phyloP scores from a whole-genome alignment of 345 rosid genomes.

The sweet orange (Citrus sinensis) region DVS_A1.0 CM039162.1:14796501-14797000 shows the following conservation, averaged over 20 bases:
- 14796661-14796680: background rate
- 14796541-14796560: too few species aligned
- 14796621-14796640: background rate
- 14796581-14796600: too few species aligned
- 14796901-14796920: slow-evolving; percentile 22
- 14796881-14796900: slow-evolving; percentile 6
- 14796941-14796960: background rate
- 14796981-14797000: background rate
- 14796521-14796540: too few species aligned
- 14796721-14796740: background rate
- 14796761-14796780: too few species aligned
- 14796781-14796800: background rate
- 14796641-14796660: background rate
- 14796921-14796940: slow-evolving; percentile 17
- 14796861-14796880: too few species aligned
- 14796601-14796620: too few species aligned
- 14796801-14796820: background rate
- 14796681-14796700: background rate
- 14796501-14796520: too few species aligned
- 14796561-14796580: too few species aligned
- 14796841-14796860: too few species aligned
- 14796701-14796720: background rate
- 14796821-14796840: background rate
- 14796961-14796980: too few species aligned
- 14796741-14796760: too few species aligned